A percentile compares a stretch with the other conserved stretches of the same genome.
phyloP scores from a whole-genome alignment of 345 rosid genomes.

The Aquilaria yunnanensis region DNA sequence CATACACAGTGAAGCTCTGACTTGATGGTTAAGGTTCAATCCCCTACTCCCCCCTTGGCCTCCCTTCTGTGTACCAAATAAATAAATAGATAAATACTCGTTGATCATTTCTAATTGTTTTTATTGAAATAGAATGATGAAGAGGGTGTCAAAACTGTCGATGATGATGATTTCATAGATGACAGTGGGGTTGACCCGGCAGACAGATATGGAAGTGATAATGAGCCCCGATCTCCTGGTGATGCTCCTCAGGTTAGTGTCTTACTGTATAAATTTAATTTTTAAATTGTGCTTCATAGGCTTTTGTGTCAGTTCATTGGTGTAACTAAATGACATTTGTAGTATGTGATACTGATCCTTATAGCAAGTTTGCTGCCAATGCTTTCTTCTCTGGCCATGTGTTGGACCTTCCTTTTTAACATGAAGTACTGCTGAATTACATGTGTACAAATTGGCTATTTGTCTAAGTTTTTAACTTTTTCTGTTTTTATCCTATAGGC shows the following conservation, averaged over 20 bases:
- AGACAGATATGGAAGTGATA: conserved; percentile 62
- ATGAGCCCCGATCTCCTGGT: conserved; percentile 52
- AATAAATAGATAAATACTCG: too few species aligned
- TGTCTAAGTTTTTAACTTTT: background rate
- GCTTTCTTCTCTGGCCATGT: background rate
- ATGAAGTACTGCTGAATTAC: background rate
- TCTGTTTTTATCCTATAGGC: conserved; percentile 35
- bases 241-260: conserved; percentile 71
- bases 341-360: too few species aligned
- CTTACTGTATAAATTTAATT: background rate
- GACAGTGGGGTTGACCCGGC: conserved; percentile 87
- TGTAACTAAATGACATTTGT: too few species aligned
- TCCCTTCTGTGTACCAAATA: too few species aligned
- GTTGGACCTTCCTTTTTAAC: background rate
- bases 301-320: too few species aligned
- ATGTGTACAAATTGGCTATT: background rate
- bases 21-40: too few species aligned
- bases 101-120: background rate
- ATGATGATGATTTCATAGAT: conserved; percentile 92
- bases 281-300: too few species aligned
- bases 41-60: too few species aligned
- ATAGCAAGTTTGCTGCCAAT: too few species aligned
- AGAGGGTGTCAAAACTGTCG: conserved; percentile 76
- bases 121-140: conserved; percentile 62
- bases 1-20: too few species aligned